Evolutionary conservation across 2,329 filamentous ascomycete species (phyloP).

Genomic region (Sporothrix phasma): DNA sequence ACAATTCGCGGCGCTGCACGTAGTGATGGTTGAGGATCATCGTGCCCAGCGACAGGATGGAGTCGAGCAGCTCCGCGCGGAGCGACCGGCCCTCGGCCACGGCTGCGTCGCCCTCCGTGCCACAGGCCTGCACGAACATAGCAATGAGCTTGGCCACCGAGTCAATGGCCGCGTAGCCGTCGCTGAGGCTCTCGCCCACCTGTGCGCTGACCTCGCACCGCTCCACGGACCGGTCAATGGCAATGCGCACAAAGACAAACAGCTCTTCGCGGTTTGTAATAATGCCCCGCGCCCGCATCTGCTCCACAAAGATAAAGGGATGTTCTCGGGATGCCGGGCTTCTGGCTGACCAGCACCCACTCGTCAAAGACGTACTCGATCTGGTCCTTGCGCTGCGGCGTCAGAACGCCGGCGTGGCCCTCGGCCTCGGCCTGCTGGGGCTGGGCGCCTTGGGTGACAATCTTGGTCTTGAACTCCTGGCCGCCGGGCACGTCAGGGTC

Average conservation of each 20-base stretch:
- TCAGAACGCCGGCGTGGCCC: slow-evolving; percentile 37
- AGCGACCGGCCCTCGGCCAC: slow-evolving; percentile 37
- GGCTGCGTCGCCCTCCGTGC: slow-evolving; percentile 36
- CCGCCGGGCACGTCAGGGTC: slow-evolving; percentile 55
- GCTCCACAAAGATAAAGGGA: slow-evolving; percentile 67
- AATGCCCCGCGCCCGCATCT: slow-evolving; percentile 65
- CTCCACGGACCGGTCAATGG: slow-evolving; percentile 68
- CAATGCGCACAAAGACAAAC: slow-evolving; percentile 66
- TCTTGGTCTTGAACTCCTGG: slow-evolving; percentile 61
- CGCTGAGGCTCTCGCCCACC: slow-evolving; percentile 47
- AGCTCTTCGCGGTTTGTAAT: slow-evolving; percentile 68
- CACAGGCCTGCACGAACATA: slow-evolving; percentile 63
- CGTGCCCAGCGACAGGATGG: slow-evolving; percentile 65
- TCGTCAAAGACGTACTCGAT: slow-evolving; percentile 94
- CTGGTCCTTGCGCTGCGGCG: slow-evolving; percentile 60
- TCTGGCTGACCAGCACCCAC: slow-evolving; percentile 77
- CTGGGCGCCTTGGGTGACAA: slow-evolving; percentile 32
- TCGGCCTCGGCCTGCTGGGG: slow-evolving; percentile 32
- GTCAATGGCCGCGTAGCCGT: slow-evolving; percentile 57
- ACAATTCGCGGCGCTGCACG: slow-evolving; percentile 65
- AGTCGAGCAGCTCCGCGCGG: slow-evolving; percentile 65
- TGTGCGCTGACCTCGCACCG: slow-evolving; percentile 65
- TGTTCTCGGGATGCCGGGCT: slow-evolving; percentile 64
- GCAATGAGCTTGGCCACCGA: slow-evolving; percentile 73
- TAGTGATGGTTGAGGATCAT: slow-evolving; percentile 81